Percentiles rank a stretch among this genome's conserved stretches.
Conservation (phyloP, 2,329 filamentous ascomycete genomes). For the Monilinia laxa region DNA sequence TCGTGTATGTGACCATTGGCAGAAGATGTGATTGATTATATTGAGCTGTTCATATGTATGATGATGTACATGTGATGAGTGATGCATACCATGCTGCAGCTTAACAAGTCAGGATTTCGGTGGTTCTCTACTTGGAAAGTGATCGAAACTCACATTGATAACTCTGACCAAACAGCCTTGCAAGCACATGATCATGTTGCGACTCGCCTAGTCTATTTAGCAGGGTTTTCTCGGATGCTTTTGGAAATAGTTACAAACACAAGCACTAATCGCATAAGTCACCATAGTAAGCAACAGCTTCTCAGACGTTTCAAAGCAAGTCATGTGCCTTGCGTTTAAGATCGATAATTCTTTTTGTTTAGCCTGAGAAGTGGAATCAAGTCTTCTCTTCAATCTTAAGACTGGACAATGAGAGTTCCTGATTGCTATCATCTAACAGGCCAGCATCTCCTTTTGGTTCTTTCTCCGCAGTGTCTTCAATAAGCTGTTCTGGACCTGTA, state of each 20-base stretch:
- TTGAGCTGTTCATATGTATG: neutral
- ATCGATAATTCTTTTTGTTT: slow-evolving; percentile 3
- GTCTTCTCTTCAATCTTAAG: slow-evolving; percentile 38
- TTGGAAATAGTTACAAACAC: neutral
- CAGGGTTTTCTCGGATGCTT: neutral
- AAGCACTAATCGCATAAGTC: neutral
- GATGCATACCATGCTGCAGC: neutral
- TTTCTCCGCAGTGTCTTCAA: neutral
- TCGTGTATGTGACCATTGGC: neutral
- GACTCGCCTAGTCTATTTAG: neutral
- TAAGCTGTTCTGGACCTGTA: neutral
- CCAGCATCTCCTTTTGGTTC: neutral
- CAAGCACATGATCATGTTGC: neutral
- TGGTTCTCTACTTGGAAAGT: neutral
- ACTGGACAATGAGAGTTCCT: slow-evolving; percentile 28
- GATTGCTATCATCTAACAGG: slow-evolving; percentile 14
- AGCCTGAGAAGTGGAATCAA: slow-evolving; percentile 26
- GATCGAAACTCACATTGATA: neutral
- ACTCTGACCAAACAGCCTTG: neutral
- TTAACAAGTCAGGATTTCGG: neutral
- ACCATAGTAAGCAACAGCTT: neutral
- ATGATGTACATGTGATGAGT: neutral
- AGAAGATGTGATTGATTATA: neutral
- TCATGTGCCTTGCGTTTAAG: neutral
- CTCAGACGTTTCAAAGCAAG: neutral